These are phyloP conservation scores for Rauvolfia tetraphylla DNA, from an alignment of 257 asterid genomes.

Conservation along the genomic window DNA sequence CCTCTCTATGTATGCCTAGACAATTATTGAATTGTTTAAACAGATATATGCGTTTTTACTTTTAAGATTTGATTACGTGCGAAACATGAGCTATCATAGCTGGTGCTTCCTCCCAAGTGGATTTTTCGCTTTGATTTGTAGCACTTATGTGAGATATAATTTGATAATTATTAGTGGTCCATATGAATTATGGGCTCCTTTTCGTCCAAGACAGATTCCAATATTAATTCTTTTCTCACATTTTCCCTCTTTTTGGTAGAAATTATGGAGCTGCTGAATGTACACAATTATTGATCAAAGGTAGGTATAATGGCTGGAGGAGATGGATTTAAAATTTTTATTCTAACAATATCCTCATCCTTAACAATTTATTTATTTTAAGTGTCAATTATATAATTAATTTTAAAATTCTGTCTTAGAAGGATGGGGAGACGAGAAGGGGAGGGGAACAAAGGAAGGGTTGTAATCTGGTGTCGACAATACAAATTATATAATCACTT, in stretches of 20 bases:
- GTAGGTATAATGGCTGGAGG: neutral
- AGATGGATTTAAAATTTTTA: neutral
- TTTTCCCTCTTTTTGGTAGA: neutral
- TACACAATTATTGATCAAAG: constrained; percentile 1
- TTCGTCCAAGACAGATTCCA: constrained; percentile 9
- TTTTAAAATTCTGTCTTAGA: no score
- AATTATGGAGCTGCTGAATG: constrained; percentile 11
- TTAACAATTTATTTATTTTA: neutral
- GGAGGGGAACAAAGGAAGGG: no score
- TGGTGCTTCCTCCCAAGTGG: neutral
- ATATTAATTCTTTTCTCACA: neutral
- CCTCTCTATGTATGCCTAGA: neutral
- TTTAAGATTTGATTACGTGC: neutral
- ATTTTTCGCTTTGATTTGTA: neutral
- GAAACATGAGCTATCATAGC: constrained; percentile 7
- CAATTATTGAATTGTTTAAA: constrained; percentile 8
- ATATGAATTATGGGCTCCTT: neutral
- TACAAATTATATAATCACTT: neutral
- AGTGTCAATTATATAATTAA: no score
- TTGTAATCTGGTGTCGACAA: no score
- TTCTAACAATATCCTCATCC: neutral
- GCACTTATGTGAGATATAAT: neutral
- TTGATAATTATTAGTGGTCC: constrained; percentile 12
- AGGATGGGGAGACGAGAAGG: no score
- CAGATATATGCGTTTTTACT: neutral